Conservation (phyloP, 257 asterid genomes). For the Galeopsis tetrahit region DNA sequence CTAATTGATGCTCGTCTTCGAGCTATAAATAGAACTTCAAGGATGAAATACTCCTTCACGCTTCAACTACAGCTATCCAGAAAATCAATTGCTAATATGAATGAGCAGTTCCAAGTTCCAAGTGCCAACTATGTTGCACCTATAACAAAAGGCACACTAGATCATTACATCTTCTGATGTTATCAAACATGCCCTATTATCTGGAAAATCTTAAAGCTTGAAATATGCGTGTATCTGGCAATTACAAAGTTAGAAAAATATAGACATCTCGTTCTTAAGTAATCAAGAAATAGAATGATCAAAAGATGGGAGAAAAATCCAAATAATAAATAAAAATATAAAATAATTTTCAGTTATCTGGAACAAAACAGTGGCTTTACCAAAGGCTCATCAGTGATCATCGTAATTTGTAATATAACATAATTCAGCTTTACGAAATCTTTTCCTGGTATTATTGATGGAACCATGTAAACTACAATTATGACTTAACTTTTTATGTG, state of each 20-base stretch:
- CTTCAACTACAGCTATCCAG: constrained; percentile 13
- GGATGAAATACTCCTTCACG: background rate
- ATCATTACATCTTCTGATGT: constrained; percentile 7
- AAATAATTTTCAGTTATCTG: background rate
- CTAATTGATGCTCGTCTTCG: background rate
- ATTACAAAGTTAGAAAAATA: background rate
- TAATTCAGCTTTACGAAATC: constrained; percentile 14
- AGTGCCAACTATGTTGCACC: constrained; percentile 14
- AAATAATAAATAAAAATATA: background rate
- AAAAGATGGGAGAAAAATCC: background rate
- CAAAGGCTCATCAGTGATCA: background rate
- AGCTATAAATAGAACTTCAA: background rate
- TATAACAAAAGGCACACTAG: constrained; percentile 9
- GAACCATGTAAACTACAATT: constrained; percentile 1
- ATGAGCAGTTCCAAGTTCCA: constrained; percentile 1
- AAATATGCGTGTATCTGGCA: background rate
- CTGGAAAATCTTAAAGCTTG: constrained; percentile 1
- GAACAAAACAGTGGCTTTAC: background rate
- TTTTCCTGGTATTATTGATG: background rate
- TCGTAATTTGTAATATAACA: background rate
- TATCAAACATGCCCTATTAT: background rate
- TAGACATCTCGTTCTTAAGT: background rate
- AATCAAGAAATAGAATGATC: background rate
- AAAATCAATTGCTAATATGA: background rate
- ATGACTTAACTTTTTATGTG: background rate